These are phyloP conservation scores for Astrothelium macrocarpum DNA, from an alignment of 495 filamentous ascomycete species.

Conservation along the genomic window DNA sequence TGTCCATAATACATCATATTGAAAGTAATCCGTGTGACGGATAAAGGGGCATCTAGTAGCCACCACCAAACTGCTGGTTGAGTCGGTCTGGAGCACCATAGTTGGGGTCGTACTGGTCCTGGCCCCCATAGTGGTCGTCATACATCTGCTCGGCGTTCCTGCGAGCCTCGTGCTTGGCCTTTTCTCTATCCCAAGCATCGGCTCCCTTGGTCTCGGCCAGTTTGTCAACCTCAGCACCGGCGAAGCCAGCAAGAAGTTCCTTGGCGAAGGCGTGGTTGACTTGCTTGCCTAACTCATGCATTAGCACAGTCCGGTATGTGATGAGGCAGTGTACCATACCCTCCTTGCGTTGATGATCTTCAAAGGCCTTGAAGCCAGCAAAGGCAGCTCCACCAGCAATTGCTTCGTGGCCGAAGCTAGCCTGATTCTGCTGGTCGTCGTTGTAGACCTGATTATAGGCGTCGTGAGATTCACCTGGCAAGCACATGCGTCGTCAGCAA, in stretches of 20 bases:
- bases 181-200: slow-evolving; percentile 56
- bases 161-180: slow-evolving; percentile 57
- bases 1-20: not conserved
- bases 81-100: slow-evolving; percentile 1
- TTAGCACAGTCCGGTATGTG: not conserved
- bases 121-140: slow-evolving; percentile 44
- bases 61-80: slow-evolving; percentile 5
- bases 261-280: slow-evolving; percentile 69
- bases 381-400: slow-evolving; percentile 69
- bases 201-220: slow-evolving; percentile 70
- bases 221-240: slow-evolving; percentile 68
- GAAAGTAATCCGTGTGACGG: not conserved
- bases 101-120: slow-evolving; percentile 25
- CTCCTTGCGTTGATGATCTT: slow-evolving; percentile 63
- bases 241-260: slow-evolving; percentile 61
- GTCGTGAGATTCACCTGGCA: slow-evolving; percentile 29
- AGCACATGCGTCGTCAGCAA: not conserved
- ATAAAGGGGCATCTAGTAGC: not conserved
- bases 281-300: slow-evolving; percentile 45
- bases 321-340: slow-evolving; percentile 37
- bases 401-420: slow-evolving; percentile 61
- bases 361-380: slow-evolving; percentile 70
- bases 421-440: slow-evolving; percentile 40
- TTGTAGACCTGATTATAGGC: slow-evolving; percentile 55
- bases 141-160: slow-evolving; percentile 47